Evolutionary conservation across 2,329 filamentous ascomycete genomes (phyloP), one percentile per base, ranked within the genome.

Genomic region (Proliferodiscus dingleyae): DNA sequence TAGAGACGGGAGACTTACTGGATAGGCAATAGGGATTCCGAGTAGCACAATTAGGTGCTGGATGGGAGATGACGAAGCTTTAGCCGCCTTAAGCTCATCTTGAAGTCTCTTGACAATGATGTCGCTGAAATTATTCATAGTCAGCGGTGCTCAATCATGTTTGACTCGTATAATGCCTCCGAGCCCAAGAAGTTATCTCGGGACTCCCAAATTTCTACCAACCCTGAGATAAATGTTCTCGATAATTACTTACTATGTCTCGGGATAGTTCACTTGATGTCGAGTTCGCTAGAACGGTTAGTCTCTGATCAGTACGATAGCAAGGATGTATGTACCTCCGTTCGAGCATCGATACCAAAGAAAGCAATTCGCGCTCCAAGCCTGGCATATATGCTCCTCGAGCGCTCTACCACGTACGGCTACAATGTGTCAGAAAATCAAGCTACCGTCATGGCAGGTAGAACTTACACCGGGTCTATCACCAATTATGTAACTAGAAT

Each of bases 201-300:
- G n/a, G n/a, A n/a, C n/a, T n/a, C n/a, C n/a, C n/a, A n/a, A n/a
- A n/a, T n/a, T n/a, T n/a, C n/a, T n/a, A n/a, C n/a, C n/a, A n/a
- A n/a, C n/a, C n/a, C n/a, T n/a, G n/a, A n/a, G n/a, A n/a, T n/a
- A n/a, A n/a, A n/a, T n/a, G n/a, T n/a, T n/a, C n/a, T n/a, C n/a
- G n/a, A n/a, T n/a, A n/a, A n/a, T n/a, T n/a, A n/a, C n/a, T n/a
- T n/a, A n/a, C n/a, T 95, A 95, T 0, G 89, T 95, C 60, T 90
- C 86, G 38, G 89, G 85, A 59, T 95, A 96, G 70, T 96, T 96
- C 68, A 97, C 82, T 67, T 95, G 89, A 61, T 94, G 89, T 29
- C 91, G 81, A 7, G 91, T 96, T 19, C 90, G 86, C 77, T 62
- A 19, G 34, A 8, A 11, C 21, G 45, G 33, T 41, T 13, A 34